A percentile compares a stretch with the other conserved stretches of the same genome.
These are phyloP conservation scores for Trypanosomatidae sp. DNA, from an alignment of 208 protist genomes.

Conservation along the genomic window DNA sequence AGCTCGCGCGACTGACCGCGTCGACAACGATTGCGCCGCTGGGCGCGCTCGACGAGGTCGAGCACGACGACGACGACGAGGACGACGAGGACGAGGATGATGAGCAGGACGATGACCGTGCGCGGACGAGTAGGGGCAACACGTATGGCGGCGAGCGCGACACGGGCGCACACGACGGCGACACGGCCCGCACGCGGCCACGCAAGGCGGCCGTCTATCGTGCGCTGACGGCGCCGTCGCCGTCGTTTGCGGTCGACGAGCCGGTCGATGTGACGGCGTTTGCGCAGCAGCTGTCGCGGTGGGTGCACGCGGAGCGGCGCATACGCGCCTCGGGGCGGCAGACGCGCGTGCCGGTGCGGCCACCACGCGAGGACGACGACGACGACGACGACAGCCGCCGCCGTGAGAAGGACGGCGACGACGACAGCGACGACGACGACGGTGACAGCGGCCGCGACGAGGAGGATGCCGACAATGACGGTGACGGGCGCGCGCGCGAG, in stretches of 20 bases:
- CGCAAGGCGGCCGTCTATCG: constrained; percentile 37
- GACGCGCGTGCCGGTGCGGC: constrained; percentile 82
- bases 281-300: constrained; percentile 48
- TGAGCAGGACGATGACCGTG: neutral
- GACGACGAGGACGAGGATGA: constrained; percentile 77
- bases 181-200: neutral
- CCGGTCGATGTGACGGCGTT: constrained; percentile 67
- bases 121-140: neutral
- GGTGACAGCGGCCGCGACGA: constrained; percentile 25
- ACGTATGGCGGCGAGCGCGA: neutral
- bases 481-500: constrained; percentile 68
- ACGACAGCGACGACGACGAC: constrained; percentile 46
- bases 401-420: constrained; percentile 39
- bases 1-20: constrained; percentile 89
- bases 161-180: neutral
- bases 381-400: too few species aligned
- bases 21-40: constrained; percentile 78
- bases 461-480: constrained; percentile 40
- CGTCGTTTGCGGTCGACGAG: constrained; percentile 62
- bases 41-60: constrained; percentile 74
- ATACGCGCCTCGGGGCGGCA: constrained; percentile 83
- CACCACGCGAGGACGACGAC: constrained; percentile 69
- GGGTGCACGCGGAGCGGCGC: constrained; percentile 75
- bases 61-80: constrained; percentile 70
- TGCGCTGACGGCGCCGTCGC: constrained; percentile 35